Evolutionary conservation across 2,329 filamentous ascomycete genomes (phyloP), one percentile per base, ranked within the genome.

Genomic region (Ophiostoma ulmi): DNA sequence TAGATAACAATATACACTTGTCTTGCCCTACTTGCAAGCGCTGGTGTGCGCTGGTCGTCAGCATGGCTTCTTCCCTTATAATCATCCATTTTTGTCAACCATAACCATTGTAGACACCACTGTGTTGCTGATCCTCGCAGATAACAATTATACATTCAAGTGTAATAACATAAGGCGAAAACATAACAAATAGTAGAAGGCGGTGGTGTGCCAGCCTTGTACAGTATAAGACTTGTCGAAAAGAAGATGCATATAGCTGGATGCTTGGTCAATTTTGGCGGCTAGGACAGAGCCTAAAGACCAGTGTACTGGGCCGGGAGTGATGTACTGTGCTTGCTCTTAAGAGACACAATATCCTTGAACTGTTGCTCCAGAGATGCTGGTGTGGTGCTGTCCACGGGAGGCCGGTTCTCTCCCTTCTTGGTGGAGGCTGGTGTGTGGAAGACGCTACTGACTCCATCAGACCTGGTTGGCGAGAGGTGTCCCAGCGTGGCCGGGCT

Each of bases 321-420:
- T 1, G 72, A 70, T 4, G 73, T 7, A 39, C 70, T 70, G 11
- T 74, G 68, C 35, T 71, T 75, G 64, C 63, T 61, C 26, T 74
- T 73, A 6, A 70, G 5, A 1, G 72, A 71, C 13, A 73, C 64
- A 20, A 73, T 67, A 3, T 68, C 73, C 65, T 72, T 73, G 38
- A 74, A 75, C 31, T 78, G 76, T 31, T 77, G 76, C 70, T 80
- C 78, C 63, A 76, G 72, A 10, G 77, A 76, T 36, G 75, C 70
- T 5, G 75, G 74, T 1, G 77, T 77, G 44, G 76, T 26, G 31
- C 71, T 69, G 48, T 70, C 71, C 13, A 70, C 72, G 0, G 80
- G 81, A 14, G 80, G 83, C n/a, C 79, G 77, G 73, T 85, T 85
- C 75, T 85, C 82, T 36, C 79, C 79, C 22, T 70, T 77, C 77